Base-by-base conservation (phyloP, 768 basidiomycete genomes). In the Trametes punicea region DNA sequence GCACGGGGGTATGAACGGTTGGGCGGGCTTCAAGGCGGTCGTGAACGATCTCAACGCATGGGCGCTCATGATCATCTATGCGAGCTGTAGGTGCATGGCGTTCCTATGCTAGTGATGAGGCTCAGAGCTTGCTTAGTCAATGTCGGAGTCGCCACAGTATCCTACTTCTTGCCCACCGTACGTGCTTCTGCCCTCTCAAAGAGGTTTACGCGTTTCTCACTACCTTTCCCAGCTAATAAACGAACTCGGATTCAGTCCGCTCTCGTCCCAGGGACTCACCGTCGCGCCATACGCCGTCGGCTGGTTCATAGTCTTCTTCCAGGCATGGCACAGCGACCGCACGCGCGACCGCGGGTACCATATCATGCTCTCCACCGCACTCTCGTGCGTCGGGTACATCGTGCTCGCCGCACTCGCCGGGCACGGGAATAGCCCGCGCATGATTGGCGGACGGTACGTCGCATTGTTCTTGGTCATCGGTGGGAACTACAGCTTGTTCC, bases 191-290 rank as follows among this genome's bases (percentile, higher is more conserved):
- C 20, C 8, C 36, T 13, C n/a, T 10, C 9, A 5, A 11, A 4
- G 7, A 34, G 13, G 15, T 3, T 2, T 3, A 16, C n/a, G n/a
- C n/a, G n/a, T n/a, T n/a, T n/a, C n/a, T n/a, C n/a, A n/a, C n/a
- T n/a, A n/a, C n/a, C n/a, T n/a, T n/a, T n/a, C n/a, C n/a, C n/a
- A 80, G 79, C 70, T 84, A 25, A 82, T 83, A 65, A 78, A 76
- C 56, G 72, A 69, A 29, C 77, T 84, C 31, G 82, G 82, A 0
- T 83, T 81, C 69, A 75, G 77, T 0, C 74, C 80, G 2, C 78
- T 82, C 54, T 73, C 79, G 51, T 81, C 82, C 2, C 81, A 84
- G 66, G 81, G 81, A 6, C 64, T 84, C 41, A 82, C 81, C 2
- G 80, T 81, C 7, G 81, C 81, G 3, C 81, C 82, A 6, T 83